Base-by-base conservation (phyloP, 164 flowering plant genomes). In the Magnolia sinica region DNA sequence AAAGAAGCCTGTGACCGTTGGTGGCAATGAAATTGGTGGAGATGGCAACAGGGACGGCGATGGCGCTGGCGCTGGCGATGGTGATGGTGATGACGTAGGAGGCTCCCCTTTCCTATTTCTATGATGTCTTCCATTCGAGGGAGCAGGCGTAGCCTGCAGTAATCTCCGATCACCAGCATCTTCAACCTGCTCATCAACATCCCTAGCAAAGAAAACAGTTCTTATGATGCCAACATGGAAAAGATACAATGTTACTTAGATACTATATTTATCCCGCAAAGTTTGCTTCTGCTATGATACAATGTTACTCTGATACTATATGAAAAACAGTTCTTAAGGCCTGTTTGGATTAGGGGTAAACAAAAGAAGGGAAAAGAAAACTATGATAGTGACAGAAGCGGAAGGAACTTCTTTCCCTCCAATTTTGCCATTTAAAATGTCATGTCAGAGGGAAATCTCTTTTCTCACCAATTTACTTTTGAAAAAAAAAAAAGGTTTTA, bases 101-200 rank as follows among this genome's bases (percentile, higher is more conserved):
- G 14, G 8, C 1, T 31, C 59, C 65, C 14, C 20, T 14, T 51
- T 37, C 29, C 8, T 2, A 13, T 27, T 19, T 63, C 55, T 31
- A 64, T 18, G 14, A 31, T 52, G 8, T 37, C 1, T 37, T 24
- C 71, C 18, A 20, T 19, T 50, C n/a, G 72, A 20, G 10, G 8
- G 64, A 68, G 73, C 74, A 72, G 18, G 49, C 24, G 61, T 83
- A 81, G 13, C 79, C 64, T 77, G 81, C 52, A 86, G 83, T 78
- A 79, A 77, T 76, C 84, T 83, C 31, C 85, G 77, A 7, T 70
- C 73, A 78, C 77, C 78, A 23, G 71, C 24, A 75, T 72, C 80
- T 77, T 52, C 68, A 8, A 22, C 37, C n/a, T 65, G 74, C 23
- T 51, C 63, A 16, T 65, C 24, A 14, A 67, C 65, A 73, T 73